phyloP scores from a whole-genome alignment of 352 stramenopile genomes.

The Detonula confervacea region DNA sequence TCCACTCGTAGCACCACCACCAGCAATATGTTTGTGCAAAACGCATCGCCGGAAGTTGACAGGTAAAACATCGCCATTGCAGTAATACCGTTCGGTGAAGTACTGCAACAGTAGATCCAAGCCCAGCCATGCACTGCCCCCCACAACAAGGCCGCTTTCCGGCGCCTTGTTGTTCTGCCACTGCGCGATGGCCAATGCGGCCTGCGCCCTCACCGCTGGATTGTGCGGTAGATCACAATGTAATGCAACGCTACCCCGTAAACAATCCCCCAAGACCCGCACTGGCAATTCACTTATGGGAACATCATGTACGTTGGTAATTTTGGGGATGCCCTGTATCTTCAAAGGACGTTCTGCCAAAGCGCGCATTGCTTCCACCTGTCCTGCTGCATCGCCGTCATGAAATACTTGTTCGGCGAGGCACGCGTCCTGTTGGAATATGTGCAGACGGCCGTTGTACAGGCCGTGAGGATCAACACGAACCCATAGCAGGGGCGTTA shows the following conservation, averaged over 20 bases:
- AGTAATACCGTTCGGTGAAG: conserved; percentile 77
- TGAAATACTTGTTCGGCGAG: conserved; percentile 82
- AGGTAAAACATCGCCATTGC: conserved; percentile 68
- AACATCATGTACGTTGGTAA: conserved; percentile 75
- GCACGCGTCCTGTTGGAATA: conserved; percentile 82
- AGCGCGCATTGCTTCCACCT: conserved; percentile 74
- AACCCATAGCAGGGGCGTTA: conserved; percentile 73
- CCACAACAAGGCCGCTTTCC: conserved; percentile 59
- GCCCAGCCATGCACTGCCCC: conserved; percentile 70
- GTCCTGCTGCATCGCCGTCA: conserved; percentile 74
- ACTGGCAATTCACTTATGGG: conserved; percentile 77
- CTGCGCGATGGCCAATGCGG: conserved; percentile 76
- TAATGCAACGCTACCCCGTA: conserved; percentile 72
- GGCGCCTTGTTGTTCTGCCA: conserved; percentile 85
- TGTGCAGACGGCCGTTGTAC: conserved; percentile 72
- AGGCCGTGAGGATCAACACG: conserved; percentile 72
- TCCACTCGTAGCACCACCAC: conserved; percentile 38
- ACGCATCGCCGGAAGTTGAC: conserved; percentile 73
- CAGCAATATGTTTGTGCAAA: conserved; percentile 71
- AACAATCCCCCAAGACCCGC: conserved; percentile 78
- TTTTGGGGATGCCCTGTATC: conserved; percentile 77
- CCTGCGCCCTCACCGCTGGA: conserved; percentile 72
- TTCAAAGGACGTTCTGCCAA: conserved; percentile 77
- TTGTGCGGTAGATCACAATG: conserved; percentile 80
- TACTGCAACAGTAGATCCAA: conserved; percentile 81